Evolutionary conservation across 768 basidiomycete genomes (phyloP).

Genomic region (Hericium rajendrae): DNA sequence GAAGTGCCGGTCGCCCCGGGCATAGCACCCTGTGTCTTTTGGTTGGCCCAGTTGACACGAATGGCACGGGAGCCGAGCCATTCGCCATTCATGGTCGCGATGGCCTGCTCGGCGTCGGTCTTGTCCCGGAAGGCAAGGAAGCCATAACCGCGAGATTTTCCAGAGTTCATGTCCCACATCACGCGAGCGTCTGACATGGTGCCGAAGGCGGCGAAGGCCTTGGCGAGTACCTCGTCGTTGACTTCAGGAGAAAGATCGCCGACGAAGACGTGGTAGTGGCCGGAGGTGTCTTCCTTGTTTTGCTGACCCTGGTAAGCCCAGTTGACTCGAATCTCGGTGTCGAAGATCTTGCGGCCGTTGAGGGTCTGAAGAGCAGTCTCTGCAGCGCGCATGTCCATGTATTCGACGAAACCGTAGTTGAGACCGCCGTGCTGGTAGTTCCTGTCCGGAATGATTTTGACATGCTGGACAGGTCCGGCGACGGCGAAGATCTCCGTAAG

Average conservation of each 20-base stretch:
- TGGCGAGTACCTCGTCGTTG: conserved; percentile 91
- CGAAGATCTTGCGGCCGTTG: conserved; percentile 98
- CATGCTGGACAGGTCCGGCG: conserved; percentile 94
- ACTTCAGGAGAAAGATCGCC: conserved; percentile 99
- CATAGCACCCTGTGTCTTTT: conserved; percentile 78
- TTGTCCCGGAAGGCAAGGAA: conserved; percentile 99
- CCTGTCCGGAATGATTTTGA: conserved; percentile 99
- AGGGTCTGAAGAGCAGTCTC: conserved; percentile 98
- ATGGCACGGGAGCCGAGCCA: conserved; percentile 98
- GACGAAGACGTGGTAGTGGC: conserved; percentile 97
- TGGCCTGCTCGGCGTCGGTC: conserved; percentile 98
- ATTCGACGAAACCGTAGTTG: conserved; percentile 99
- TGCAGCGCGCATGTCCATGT: conserved; percentile 96
- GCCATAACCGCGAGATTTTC: conserved; percentile 95
- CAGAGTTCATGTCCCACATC: conserved; percentile 99
- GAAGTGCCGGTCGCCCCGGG: conserved; percentile 3
- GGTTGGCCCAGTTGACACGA: conserved; percentile 99
- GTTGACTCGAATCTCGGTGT: conserved; percentile 98
- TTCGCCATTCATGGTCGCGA: conserved; percentile 99
- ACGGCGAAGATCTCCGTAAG: conserved; percentile 96
- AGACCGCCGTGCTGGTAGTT: conserved; percentile 99
- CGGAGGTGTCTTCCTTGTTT: conserved; percentile 97
- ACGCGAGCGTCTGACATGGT: conserved; percentile 95
- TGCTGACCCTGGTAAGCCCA: conserved; percentile 99
- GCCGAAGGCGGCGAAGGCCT: conserved; percentile 96